Percentiles rank a stretch among this genome's conserved stretches.
Evolutionary conservation across 805 yeast species (phyloP).

Genomic region (Hanseniaspora lindneri): DNA sequence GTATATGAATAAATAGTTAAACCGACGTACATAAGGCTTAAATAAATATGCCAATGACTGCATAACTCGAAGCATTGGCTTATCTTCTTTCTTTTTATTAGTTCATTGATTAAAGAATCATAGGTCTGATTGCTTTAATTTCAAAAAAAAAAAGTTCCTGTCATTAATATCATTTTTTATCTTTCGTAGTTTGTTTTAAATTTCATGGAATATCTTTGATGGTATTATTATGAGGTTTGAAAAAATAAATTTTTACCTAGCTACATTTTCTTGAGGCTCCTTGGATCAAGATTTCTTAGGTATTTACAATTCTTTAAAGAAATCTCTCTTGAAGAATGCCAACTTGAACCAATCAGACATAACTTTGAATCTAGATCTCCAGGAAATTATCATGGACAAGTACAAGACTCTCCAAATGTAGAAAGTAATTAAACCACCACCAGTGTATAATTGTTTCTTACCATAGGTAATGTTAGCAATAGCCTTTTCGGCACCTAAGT

Average conservation of each 20-base stretch:
- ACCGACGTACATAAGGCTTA: conserved; percentile 7
- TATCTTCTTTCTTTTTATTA: no score
- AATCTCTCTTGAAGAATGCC: conserved; percentile 81
- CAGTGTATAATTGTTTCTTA: conserved; percentile 66
- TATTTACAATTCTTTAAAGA: conserved; percentile 59
- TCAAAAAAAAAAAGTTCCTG: no score
- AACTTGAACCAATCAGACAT: conserved; percentile 82
- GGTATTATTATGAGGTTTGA: no score
- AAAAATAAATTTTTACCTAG: no score
- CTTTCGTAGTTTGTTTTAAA: no score
- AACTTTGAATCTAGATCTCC: conserved; percentile 77
- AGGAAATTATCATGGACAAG: conserved; percentile 76
- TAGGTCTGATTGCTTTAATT: no score
- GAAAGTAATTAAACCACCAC: conserved; percentile 82
- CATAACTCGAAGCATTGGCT: no score
- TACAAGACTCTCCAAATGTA: conserved; percentile 89
- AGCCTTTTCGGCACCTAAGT: conserved; percentile 85
- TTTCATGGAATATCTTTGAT: no score
- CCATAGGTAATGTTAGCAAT: conserved; percentile 81
- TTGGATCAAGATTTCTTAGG: no score
- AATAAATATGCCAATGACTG: conserved; percentile 4
- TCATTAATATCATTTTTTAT: no score
- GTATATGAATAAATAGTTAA: conserved; percentile 7
- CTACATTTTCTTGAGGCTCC: no score
- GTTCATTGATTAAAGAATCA: no score